phyloP scores from a whole-genome alignment of 768 basidiomycete genomes.

The Lentinula detonsa region DNA sequence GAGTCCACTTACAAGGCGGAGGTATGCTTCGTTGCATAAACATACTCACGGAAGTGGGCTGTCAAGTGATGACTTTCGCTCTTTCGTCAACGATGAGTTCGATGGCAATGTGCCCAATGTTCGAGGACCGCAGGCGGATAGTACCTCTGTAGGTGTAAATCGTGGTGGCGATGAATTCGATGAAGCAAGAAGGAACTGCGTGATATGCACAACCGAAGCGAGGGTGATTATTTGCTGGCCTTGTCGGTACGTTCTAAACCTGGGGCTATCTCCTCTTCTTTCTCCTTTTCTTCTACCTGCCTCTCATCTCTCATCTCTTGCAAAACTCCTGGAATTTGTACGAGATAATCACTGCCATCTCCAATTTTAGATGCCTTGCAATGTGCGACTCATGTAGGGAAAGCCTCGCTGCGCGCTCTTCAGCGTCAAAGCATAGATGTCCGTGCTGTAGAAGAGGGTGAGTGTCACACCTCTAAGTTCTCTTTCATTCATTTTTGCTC shows the following conservation, averaged over 20 bases:
- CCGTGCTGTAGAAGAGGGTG: conserved; percentile 59
- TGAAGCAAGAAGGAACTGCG: conserved; percentile 39
- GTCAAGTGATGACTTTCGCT: background rate
- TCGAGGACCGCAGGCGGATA: background rate
- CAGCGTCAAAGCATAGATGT: conserved; percentile 55
- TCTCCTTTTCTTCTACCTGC: too few species aligned
- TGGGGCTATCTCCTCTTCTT: background rate
- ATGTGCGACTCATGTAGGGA: conserved; percentile 65
- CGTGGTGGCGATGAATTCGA: conserved; percentile 5
- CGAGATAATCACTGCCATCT: background rate
- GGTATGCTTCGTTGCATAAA: conserved; percentile 32
- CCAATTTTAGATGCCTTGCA: conserved; percentile 38
- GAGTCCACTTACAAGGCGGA: conserved; percentile 45
- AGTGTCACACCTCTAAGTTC: conserved; percentile 13
- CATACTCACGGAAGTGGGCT: conserved; percentile 1
- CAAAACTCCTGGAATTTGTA: background rate
- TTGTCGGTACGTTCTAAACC: conserved; percentile 47
- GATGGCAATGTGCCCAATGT: background rate
- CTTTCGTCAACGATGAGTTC: background rate
- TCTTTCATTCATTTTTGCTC: background rate
- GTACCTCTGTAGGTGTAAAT: background rate
- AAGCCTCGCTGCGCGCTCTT: conserved; percentile 47
- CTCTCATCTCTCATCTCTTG: too few species aligned
- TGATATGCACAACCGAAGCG: conserved; percentile 64
- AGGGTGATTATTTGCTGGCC: conserved; percentile 81